A percentile compares a stretch with the other conserved stretches of the same genome.
These are phyloP conservation scores for Penicillium frequentans DNA, from an alignment of 2,329 filamentous ascomycete genomes.

Conservation along the genomic window DNA sequence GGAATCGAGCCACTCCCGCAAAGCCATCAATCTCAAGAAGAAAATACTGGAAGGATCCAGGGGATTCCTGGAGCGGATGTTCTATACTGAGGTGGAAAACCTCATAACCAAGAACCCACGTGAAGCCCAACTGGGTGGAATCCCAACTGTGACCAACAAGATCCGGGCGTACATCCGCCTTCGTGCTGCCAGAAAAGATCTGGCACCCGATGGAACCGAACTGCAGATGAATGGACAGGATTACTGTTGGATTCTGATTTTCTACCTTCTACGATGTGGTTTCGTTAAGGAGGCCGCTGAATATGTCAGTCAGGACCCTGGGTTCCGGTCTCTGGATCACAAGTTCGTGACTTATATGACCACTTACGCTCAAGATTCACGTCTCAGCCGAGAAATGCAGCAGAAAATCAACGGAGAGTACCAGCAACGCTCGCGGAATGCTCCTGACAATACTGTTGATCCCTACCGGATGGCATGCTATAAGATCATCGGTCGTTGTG, in stretches of 20 bases:
- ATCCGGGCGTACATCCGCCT: conserved; percentile 89
- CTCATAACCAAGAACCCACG: conserved; percentile 79
- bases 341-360: conserved; percentile 87
- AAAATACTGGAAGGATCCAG: conserved; percentile 79
- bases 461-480: conserved; percentile 97
- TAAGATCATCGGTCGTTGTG: conserved; percentile 86
- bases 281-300: conserved; percentile 79
- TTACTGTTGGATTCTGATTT: conserved; percentile 91
- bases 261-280: conserved; percentile 84
- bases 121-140: conserved; percentile 85
- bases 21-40: conserved; percentile 69
- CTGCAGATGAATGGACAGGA: conserved; percentile 78
- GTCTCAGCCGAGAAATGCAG: conserved; percentile 75
- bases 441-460: conserved; percentile 82
- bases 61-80: conserved; percentile 75
- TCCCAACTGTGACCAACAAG: conserved; percentile 85
- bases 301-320: conserved; percentile 77
- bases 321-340: conserved; percentile 87
- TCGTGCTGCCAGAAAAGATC: conserved; percentile 74
- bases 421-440: conserved; percentile 78
- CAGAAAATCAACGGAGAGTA: conserved; percentile 90
- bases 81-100: conserved; percentile 73
- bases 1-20: conserved; percentile 64
- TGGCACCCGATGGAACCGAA: conserved; percentile 77
- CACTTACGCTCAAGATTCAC: conserved; percentile 76